Evolutionary conservation across 805 yeast species (phyloP), one percentile per base, ranked within the genome.

Genomic region (Schwanniomyces vanrijiae): DNA sequence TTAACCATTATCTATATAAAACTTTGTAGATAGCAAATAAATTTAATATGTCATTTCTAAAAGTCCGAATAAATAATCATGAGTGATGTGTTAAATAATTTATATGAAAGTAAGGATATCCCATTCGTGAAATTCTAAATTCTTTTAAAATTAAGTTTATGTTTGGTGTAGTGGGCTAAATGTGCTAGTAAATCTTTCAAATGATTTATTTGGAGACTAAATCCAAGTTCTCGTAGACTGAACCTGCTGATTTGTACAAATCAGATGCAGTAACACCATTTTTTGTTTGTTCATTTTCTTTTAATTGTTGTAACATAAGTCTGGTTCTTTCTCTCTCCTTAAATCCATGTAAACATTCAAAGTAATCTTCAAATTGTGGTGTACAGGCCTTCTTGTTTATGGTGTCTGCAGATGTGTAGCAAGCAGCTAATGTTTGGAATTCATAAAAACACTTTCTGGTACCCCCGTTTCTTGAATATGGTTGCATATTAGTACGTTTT

Each of bases 371-470:
- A 52, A 67, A 73, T 34, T 59, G 64, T 14, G 77, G 77, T 28
- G 66, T 63, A 56, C 78, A 73, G 55, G 62, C 70, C 59, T 72
- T 73, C 50, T 66, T 69, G 44, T 68, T 43, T 29, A 61, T 59
- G 29, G 77, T 73, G 44, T 71, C 77, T 9, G 76, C 77, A 16
- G 76, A 68, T 2, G 77, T 72, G 62, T 65, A 71, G 52, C 78
- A 73, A 18, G 72, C 74, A 43, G 66, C 65, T 45, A 71, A 64
- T 9, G 73, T 64, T 59, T 73, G 78, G 60, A 73, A 73, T 53
- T 73, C 78, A 59, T 73, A 73, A 57, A 69, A 73, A 55, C 78
- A 73, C 64, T 64, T 71, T 63, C 76, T 71, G 52, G 78, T 73
- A 42, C 77, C 78, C 24, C 78, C 78, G 31, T 69, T 60, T 66